Conservation (phyloP, 768 basidiomycete species). For the Termitomyces sp. region DNA sequence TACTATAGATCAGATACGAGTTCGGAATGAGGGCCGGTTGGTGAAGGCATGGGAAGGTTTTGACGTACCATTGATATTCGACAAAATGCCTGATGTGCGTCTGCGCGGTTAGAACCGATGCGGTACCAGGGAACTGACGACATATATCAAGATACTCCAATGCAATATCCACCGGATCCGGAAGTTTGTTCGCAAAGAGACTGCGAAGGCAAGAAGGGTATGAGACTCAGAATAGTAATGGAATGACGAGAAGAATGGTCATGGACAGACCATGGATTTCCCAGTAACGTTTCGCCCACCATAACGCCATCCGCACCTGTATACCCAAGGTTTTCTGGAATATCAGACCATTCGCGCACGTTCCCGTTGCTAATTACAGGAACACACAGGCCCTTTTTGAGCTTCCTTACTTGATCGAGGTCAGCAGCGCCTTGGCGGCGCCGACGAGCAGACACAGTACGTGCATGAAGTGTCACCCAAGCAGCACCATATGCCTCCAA, state of each 20-base stretch:
- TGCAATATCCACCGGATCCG: conserved; percentile 64
- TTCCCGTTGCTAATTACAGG: conserved; percentile 81
- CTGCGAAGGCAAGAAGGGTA: conserved; percentile 29
- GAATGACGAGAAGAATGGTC: neutral
- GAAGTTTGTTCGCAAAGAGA: conserved; percentile 50
- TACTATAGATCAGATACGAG: conserved; percentile 25
- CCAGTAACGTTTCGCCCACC: conserved; percentile 77
- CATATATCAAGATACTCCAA: conserved; percentile 70
- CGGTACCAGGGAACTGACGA: conserved; percentile 45
- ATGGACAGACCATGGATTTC: conserved; percentile 61
- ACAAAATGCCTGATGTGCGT: conserved; percentile 68
- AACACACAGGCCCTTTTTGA: conserved; percentile 49
- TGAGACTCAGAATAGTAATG: conserved; percentile 6
- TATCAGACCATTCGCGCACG: conserved; percentile 57
- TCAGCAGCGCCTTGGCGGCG: conserved; percentile 73
- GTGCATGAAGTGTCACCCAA: conserved; percentile 73
- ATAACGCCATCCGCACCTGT: conserved; percentile 74
- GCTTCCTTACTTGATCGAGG: conserved; percentile 51
- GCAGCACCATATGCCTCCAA: conserved; percentile 66
- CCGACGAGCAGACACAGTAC: conserved; percentile 66
- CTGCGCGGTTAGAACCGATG: conserved; percentile 47
- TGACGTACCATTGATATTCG: conserved; percentile 61
- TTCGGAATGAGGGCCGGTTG: conserved; percentile 11
- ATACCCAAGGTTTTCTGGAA: conserved; percentile 46
- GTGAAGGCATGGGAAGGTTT: conserved; percentile 9